Evolutionary conservation across 1,284 basidiomycete species (phyloP), one percentile per base, ranked within the genome.

Genomic region (Cryptococcus wingfieldii): DNA sequence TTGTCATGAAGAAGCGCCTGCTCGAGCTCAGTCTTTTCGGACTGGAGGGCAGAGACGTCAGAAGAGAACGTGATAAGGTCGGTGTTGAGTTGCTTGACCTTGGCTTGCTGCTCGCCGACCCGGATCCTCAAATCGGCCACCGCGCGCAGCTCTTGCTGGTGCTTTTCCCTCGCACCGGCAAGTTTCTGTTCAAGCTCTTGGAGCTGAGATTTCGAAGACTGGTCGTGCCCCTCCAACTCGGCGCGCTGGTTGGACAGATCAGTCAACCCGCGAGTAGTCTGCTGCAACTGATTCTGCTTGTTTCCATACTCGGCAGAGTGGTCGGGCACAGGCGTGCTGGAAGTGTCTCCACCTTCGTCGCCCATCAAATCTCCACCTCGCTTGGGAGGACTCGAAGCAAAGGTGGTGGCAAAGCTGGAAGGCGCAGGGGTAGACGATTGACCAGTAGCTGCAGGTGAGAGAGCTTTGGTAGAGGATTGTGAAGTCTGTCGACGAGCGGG

Each of bases 11-110:
- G 75, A 54, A 96, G 82, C 0, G 83, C 78, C 34, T 93, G 90
- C 73, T 97, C 94, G 12, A 97, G 81, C 77, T 98, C 95, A 27
- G 87, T 82, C 79, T 95, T 96, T 78, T 98, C 94, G 19, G 92
- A 84, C 38, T 87, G 83, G 51, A 96, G 74, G 4, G 87, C 93
- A 63, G 89, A 93, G 37, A 98, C 81, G 65, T 97, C 92, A 69
- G 90, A 93, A 78, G 98, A 94, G 4, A 88, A 87, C 47, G 83
- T 82, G 64, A 99, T 98, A 37, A 97, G 79, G 51, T 96, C 88
- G 54, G 88, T 83, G 51, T 85, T 83, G 1, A 86, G 77, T 70
- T 84, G 86, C 67, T 86, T 82, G n/a, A 97, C 86, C 41, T 89
- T 86, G 3, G 81, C 80, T 2, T 80, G 81, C 77, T 97, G 93